phyloP scores from a whole-genome alignment of 106 monocot species.

The Dendrobium chrysotoxum region DNA sequence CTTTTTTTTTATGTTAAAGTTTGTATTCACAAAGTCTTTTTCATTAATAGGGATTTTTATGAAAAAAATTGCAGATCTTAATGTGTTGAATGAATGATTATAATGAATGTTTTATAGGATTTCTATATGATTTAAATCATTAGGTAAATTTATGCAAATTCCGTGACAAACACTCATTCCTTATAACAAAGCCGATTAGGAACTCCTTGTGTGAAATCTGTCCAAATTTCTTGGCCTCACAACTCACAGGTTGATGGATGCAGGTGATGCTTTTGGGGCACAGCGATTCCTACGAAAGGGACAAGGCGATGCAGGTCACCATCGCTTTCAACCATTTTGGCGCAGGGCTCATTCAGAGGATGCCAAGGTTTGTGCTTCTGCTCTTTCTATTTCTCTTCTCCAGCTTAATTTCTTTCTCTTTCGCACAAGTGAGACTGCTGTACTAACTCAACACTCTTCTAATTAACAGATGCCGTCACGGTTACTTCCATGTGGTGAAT shows the following conservation, averaged over 20 bases:
- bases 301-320: slow-evolving; percentile 8
- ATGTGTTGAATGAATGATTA: no score
- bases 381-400: not conserved
- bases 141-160: no score
- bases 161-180: no score
- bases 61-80: not conserved
- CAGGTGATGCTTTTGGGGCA: slow-evolving; percentile 13
- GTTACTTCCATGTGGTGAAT: slow-evolving; percentile 10
- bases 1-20: not conserved
- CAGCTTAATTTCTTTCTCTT: not conserved
- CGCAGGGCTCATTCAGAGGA: slow-evolving; percentile 7
- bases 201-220: not conserved
- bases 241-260: not conserved
- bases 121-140: no score
- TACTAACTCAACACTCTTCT: not conserved
- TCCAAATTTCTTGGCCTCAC: no score
- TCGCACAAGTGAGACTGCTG: not conserved
- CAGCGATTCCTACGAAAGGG: slow-evolving; percentile 10
- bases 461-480: not conserved
- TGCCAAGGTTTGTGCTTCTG: slow-evolving; percentile 2
- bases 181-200: not conserved
- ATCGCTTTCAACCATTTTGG: slow-evolving; percentile 13
- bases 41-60: not conserved
- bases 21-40: not conserved
- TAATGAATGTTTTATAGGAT: no score